These are phyloP conservation scores for Aegle marmelos DNA, from an alignment of 345 rosid genomes.

Conservation along the genomic window DNA sequence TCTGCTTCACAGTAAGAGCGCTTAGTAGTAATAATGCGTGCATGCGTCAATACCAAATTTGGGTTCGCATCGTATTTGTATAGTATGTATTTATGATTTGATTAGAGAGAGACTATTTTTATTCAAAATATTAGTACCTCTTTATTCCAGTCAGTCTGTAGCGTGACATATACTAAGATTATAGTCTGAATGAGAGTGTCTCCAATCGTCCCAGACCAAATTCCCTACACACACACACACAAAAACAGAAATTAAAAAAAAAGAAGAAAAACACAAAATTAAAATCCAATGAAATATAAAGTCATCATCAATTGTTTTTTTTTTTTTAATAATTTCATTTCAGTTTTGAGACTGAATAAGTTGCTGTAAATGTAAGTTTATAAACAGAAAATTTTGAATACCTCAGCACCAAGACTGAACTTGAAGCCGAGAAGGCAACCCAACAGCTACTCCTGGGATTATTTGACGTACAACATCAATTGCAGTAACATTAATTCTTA, in stretches of 20 bases:
- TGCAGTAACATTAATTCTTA: too few relatives aligned
- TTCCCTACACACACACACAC: conserved; percentile 36
- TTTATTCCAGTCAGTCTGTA: conserved; percentile 54
- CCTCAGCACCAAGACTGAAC: conserved; percentile 57
- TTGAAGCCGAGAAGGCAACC: conserved; percentile 54
- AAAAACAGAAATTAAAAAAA: too few relatives aligned
- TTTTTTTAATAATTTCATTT: neutral
- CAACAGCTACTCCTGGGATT: conserved; percentile 63
- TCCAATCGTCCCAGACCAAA: conserved; percentile 79
- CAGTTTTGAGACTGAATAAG: neutral
- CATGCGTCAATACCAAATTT: too few relatives aligned
- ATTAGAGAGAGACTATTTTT: neutral
- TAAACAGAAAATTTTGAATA: neutral
- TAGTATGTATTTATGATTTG: too few relatives aligned
- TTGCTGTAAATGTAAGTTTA: too few relatives aligned
- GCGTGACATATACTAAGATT: conserved; percentile 45
- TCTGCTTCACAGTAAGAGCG: too few relatives aligned
- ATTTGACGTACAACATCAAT: too few relatives aligned
- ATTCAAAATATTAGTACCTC: conserved; percentile 35
- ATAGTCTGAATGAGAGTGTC: conserved; percentile 58
- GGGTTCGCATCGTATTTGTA: too few relatives aligned
- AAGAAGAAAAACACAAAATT: too few relatives aligned
- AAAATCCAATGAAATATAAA: too few relatives aligned
- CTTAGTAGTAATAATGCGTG: too few relatives aligned
- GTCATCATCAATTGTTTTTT: too few relatives aligned